Conservation (phyloP, 176 grass and related monocot species). For the Microstegium vimineum region DNA sequence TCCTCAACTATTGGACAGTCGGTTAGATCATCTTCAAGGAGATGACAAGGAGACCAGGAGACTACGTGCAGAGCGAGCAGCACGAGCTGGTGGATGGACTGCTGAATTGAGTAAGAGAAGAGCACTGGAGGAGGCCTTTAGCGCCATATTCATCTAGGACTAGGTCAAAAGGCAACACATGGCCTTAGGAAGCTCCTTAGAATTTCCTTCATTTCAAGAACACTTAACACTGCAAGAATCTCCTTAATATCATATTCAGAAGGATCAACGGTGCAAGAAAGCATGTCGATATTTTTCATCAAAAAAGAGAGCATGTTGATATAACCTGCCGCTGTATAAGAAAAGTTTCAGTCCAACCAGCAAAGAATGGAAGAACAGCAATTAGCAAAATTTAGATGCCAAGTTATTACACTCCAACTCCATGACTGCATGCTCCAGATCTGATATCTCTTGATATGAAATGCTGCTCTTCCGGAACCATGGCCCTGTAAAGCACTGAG, state of each 20-base stretch:
- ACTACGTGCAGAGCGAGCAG: constrained; percentile 48
- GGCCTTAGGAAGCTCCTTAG: constrained; percentile 51
- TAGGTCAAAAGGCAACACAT: constrained; percentile 2
- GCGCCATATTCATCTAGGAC: constrained; percentile 60
- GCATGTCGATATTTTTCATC: too few species aligned
- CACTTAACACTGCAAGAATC: constrained; percentile 70
- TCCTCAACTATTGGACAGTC: constrained; percentile 44
- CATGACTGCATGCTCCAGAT: constrained; percentile 56
- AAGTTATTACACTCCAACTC: constrained; percentile 64
- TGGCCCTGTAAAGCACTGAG: constrained; percentile 55
- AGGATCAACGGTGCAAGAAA: constrained; percentile 45
- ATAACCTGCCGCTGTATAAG: constrained; percentile 75
- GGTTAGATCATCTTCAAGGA: constrained; percentile 52
- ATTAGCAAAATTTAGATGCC: constrained; percentile 22
- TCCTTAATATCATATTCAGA: constrained; percentile 63
- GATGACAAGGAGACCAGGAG: constrained; percentile 67
- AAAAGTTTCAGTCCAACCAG: constrained; percentile 8
- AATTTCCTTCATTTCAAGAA: constrained; percentile 77
- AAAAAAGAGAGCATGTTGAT: too few species aligned
- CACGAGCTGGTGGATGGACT: constrained; percentile 84
- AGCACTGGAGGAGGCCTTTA: constrained; percentile 82
- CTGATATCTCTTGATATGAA: constrained; percentile 71
- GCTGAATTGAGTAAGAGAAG: constrained; percentile 71
- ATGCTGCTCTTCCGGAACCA: constrained; percentile 78
- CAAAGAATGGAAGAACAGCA: constrained; percentile 3